A percentile compares a stretch with the other conserved stretches of the same genome.
Conservation (phyloP, 345 rosid genomes). For the Noccaea caerulescens region DNA sequence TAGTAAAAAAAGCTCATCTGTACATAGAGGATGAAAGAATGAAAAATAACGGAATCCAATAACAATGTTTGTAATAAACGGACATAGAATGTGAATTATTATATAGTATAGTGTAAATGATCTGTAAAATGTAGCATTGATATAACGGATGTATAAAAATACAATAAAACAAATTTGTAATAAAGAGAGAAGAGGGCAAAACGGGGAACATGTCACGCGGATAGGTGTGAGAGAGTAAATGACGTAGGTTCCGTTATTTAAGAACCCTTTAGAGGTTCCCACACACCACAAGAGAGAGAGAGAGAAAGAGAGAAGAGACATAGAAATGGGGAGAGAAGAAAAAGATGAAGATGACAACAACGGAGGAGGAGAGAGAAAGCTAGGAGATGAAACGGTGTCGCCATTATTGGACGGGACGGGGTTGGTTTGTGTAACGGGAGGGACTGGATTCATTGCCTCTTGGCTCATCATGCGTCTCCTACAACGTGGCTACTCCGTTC, state of each 20-base stretch:
- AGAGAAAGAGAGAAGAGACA: conserved; percentile 16
- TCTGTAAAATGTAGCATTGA: conserved; percentile 39
- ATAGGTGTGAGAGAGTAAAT: conserved; percentile 46
- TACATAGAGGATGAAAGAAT: conserved; percentile 42
- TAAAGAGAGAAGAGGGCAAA: conserved; percentile 47
- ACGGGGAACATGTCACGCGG: conserved; percentile 52
- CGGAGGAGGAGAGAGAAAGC: conserved; percentile 30
- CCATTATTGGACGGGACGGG: conserved; percentile 39
- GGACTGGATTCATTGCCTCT: conserved; percentile 60
- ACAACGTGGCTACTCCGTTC: conserved; percentile 55
- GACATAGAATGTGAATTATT: conserved; percentile 46
- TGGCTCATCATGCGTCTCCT: conserved; percentile 65
- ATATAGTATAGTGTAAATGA: conserved; percentile 34
- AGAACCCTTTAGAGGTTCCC: conserved; percentile 44
- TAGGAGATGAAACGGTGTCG: conserved; percentile 36
- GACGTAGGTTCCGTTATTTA: conserved; percentile 52
- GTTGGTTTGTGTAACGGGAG: conserved; percentile 62
- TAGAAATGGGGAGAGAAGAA: conserved; percentile 35
- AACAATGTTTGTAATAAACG: conserved; percentile 48
- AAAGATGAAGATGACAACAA: conserved; percentile 32
- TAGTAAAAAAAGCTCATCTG: conserved; percentile 16
- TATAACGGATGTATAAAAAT: conserved; percentile 30
- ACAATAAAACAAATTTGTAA: conserved; percentile 26
- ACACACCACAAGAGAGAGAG: conserved; percentile 35
- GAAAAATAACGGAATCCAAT: conserved; percentile 50